Evolutionary conservation across 2,329 filamentous ascomycete species (phyloP).

Genomic region (Verticillium nubilum): DNA sequence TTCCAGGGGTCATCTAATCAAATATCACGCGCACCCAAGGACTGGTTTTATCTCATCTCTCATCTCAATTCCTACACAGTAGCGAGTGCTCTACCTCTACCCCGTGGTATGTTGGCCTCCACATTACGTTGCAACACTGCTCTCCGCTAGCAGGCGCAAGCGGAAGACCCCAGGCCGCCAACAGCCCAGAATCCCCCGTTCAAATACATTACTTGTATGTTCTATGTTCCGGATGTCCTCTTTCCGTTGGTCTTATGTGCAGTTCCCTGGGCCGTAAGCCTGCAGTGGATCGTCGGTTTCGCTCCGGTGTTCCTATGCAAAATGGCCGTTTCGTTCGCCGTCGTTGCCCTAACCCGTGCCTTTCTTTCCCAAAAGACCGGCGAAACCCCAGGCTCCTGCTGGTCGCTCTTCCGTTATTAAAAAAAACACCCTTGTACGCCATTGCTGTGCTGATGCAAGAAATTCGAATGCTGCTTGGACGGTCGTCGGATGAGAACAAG

Average conservation of each 20-base stretch:
- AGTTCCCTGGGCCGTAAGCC: background rate
- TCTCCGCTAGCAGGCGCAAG: constrained; percentile 3
- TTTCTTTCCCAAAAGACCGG: constrained; percentile 6
- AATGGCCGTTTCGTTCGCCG: background rate
- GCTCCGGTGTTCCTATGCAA: constrained; percentile 8
- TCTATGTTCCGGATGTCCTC: constrained; percentile 8
- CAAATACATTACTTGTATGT: constrained; percentile 12
- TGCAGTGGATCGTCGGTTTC: constrained; percentile 6
- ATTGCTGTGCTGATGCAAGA: constrained; percentile 15
- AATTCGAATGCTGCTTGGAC: constrained; percentile 2
- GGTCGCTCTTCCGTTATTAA: background rate
- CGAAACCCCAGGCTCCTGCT: constrained; percentile 5
- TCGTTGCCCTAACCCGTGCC: constrained; percentile 4
- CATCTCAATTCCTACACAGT: constrained; percentile 5
- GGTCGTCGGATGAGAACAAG: background rate
- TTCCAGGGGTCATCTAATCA: too few relatives aligned
- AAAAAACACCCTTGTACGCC: constrained; percentile 8
- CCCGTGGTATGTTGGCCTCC: constrained; percentile 7
- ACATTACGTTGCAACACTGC: constrained; percentile 2
- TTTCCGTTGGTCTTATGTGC: constrained; percentile 5
- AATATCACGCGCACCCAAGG: background rate
- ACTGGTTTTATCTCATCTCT: background rate
- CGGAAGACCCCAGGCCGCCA: background rate
- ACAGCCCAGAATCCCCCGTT: background rate
- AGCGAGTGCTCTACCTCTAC: constrained; percentile 15